Evolutionary conservation across 2,329 filamentous ascomycete genomes (phyloP), one percentile per base, ranked within the genome.

Genomic region (Plenodomus tracheiphilus): DNA sequence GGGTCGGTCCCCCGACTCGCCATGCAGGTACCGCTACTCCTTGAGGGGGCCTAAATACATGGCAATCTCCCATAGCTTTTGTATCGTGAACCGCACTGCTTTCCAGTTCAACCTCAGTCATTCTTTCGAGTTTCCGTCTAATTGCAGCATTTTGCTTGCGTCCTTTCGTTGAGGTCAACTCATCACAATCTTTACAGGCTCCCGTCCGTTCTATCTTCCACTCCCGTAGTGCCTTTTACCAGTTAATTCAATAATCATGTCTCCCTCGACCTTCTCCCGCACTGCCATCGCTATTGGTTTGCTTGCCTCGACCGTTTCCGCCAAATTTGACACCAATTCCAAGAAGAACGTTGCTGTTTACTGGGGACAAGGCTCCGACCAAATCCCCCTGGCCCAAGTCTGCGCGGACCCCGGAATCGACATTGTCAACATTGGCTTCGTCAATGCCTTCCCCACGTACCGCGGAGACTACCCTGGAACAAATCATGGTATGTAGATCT

Each of bases 391-490:
- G 18, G 66, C 73, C 30, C 70, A 79, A 41, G 79, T 80, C 56
- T 85, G 82, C 66, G 60, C 74, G 32, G 77, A 82, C 44, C 68
- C 74, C 0, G 74, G 72, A 25, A 65, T 81, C 48, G 81, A 84
- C 53, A 79, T 84, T 41, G 79, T 85, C 62, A 79, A 78, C 51
- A 66, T 84, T 49, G 80, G 71, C 3, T 85, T 84, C 56, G 72
- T 85, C 47, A 81, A 81, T 54, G 56, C 70, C 34, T 84, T 83
- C 58, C 81, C 82, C 0, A 72, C 77, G 43, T 71, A 75, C 39
- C 61, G 64, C 16, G 74, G 72, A 34, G 76, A 75, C 30, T 81
- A 74, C 53, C 81, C 81, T 4, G 75, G 74, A 10, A 77, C 75
- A 11, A 82, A 84, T 69, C 84, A 83, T 60, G 81, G 78, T 53